Base-by-base conservation (phyloP, 495 filamentous ascomycete genomes). In the Polyplosphaeria fusca region DNA sequence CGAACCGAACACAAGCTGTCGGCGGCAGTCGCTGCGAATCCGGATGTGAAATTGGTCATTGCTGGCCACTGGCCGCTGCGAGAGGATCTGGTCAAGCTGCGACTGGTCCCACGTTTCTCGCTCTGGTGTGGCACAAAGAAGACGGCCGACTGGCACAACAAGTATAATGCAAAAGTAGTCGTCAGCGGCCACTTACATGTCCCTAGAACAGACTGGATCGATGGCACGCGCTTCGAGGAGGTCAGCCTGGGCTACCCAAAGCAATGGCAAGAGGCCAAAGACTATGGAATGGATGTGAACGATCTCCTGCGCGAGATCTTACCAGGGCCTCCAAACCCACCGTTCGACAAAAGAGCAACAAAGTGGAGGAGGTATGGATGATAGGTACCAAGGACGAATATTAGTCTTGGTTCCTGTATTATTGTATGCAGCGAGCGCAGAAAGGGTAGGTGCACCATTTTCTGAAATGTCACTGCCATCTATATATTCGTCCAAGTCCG, bases 121-220 rank as follows among this genome's bases (percentile, higher is more conserved):
- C 32, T 72, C 0, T 73, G 71, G 71, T 73, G 71, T 46, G 71
- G 71, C 25, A 71, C 71, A 1, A 71, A 64, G 59, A 66, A 68
- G 58, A 73, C 71, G 20, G 62, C 70, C 19, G 61, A 71, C 50
- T 73, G 71, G 71, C 71, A 73, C 46, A 59, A 24, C 23, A 55
- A 55, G 48, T 73, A 64, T 44, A 68, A 68, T 27, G 71, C 69
- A 2, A 69, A 69, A 42, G 71, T 73, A 5, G 65, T 73, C 4
- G 68, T 73, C 3, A 73, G 64, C 23, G 71, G 71, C 2, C 71
- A 73, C 53, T 44, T 73, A n/a, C 71, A 73, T 46, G 60, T 73
- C 22, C 55, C 69, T 7, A 45, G 71, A 11, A 73, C 71, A 5
- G 71, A 73, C 40, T 73, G 69, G 69, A 68, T 49, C 26, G 71